These are phyloP conservation scores for Plasmodium relictum DNA, from an alignment of 169 alveolate genomes.

Conservation along the genomic window DNA sequence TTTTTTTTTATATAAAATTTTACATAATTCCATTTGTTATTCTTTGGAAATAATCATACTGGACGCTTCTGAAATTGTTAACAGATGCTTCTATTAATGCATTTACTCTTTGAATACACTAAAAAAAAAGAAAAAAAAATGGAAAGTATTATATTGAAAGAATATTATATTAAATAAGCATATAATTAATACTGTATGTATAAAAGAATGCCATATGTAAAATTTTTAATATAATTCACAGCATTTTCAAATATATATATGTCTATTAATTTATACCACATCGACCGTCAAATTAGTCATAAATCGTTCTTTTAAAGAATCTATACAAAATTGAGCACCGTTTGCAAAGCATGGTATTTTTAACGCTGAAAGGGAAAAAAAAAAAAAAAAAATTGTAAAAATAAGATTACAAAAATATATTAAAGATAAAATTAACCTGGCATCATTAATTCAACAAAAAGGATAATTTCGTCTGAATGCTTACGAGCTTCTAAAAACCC, in stretches of 20 bases:
- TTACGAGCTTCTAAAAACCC: constrained; percentile 93
- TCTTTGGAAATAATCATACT: constrained; percentile 97
- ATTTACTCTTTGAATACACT: constrained; percentile 89
- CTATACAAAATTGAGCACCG: constrained; percentile 86
- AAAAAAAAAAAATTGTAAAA: not conserved
- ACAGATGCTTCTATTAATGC: constrained; percentile 93
- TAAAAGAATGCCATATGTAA: not conserved
- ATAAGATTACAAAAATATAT: not conserved
- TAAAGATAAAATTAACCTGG: constrained; percentile 74
- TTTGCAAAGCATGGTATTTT: constrained; percentile 93
- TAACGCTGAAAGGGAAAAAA: constrained; percentile 80
- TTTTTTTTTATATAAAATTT: constrained; percentile 1
- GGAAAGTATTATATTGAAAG: not conserved
- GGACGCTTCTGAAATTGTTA: constrained; percentile 95
- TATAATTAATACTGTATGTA: not conserved
- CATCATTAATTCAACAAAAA: constrained; percentile 93
- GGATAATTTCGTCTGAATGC: constrained; percentile 90
- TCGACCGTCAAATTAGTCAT: constrained; percentile 89
- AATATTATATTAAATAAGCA: not conserved
- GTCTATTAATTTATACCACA: constrained; percentile 46
- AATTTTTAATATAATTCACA: not conserved
- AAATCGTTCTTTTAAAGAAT: constrained; percentile 86
- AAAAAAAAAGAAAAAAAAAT: constrained; percentile 4
- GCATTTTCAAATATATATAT: not conserved
- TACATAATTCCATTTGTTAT: constrained; percentile 95